Evolutionary conservation across 1,139 yeast species (phyloP).

Genomic region (Kurtzmaniella quercitrusa): DNA sequence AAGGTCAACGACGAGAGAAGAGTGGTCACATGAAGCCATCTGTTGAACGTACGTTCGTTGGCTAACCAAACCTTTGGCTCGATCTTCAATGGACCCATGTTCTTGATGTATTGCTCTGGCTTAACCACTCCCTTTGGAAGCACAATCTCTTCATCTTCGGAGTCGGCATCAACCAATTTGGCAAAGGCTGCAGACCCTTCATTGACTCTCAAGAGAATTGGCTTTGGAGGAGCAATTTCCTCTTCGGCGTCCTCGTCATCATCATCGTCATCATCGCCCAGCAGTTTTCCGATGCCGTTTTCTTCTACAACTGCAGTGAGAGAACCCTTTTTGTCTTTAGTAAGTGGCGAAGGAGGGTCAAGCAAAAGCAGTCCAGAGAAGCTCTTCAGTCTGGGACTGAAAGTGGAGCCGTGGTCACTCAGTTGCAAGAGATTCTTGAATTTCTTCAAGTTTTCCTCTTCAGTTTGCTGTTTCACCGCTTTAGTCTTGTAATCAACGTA

Average conservation of each 20-base stretch:
- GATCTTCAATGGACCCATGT: conserved; percentile 86
- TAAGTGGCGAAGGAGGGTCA: conserved; percentile 11
- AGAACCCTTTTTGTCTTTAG: conserved; percentile 9
- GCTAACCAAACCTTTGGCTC: conserved; percentile 99
- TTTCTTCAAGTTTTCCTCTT: conserved; percentile 44
- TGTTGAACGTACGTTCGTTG: conserved; percentile 92
- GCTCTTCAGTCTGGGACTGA: conserved; percentile 37
- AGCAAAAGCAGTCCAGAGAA: conserved; percentile 35
- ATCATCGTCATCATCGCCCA: conserved; percentile 32
- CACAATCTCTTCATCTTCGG: conserved; percentile 80
- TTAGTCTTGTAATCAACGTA: conserved; percentile 51
- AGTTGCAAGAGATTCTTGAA: conserved; percentile 40
- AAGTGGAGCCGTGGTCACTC: conserved; percentile 17
- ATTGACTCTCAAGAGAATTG: conserved; percentile 15
- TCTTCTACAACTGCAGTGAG: conserved; percentile 5
- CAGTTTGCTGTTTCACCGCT: conserved; percentile 36
- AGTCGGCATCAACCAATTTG: conserved; percentile 59
- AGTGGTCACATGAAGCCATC: conserved; percentile 93
- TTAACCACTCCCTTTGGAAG: conserved; percentile 86
- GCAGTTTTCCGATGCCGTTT: neutral
- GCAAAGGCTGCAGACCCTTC: conserved; percentile 30
- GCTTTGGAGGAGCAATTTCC: conserved; percentile 4
- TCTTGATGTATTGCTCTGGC: conserved; percentile 75
- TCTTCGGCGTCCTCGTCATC: conserved; percentile 28
- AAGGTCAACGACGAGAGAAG: conserved; percentile 84